These are phyloP conservation scores for Blastobotrys muscicola DNA, from an alignment of 805 yeast genomes.

Conservation along the genomic window DNA sequence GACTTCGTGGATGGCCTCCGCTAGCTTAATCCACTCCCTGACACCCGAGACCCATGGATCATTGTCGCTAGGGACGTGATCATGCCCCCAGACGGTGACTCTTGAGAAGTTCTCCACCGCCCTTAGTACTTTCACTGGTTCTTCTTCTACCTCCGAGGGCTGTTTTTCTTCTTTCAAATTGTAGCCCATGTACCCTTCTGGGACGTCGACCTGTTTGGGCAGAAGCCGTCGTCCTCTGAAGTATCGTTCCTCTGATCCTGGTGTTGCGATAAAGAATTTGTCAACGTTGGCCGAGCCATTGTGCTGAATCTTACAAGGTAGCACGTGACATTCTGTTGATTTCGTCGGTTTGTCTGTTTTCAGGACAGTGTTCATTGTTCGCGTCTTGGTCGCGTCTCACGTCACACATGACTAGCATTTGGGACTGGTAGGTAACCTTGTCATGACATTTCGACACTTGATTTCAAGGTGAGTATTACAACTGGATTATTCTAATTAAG, in stretches of 20 bases:
- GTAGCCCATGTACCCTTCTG: conserved; percentile 13
- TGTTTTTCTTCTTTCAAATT: conserved; percentile 6
- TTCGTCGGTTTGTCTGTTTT: not conserved
- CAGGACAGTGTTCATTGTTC: not conserved
- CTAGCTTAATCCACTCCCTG: conserved; percentile 16
- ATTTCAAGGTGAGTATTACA: conserved; percentile 2
- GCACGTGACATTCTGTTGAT: conserved; percentile 15
- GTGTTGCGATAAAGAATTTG: conserved; percentile 10
- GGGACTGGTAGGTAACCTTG: not conserved
- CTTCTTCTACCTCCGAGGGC: conserved; percentile 10
- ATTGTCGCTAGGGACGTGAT: conserved; percentile 13
- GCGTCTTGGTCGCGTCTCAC: not conserved
- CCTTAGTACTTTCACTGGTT: conserved; percentile 6
- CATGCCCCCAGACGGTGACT: conserved; percentile 23
- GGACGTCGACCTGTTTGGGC: conserved; percentile 10
- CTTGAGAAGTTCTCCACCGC: conserved; percentile 4
- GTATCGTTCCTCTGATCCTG: conserved; percentile 3
- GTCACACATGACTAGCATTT: not conserved
- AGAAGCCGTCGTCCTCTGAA: conserved; percentile 16
- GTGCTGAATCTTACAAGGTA: conserved; percentile 22
- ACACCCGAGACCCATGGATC: conserved; percentile 23
- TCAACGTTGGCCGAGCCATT: conserved; percentile 19
- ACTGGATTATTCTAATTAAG: conserved; percentile 2
- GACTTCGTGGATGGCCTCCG: conserved; percentile 6
- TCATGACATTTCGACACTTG: conserved; percentile 1